A percentile compares a stretch with the other conserved stretches of the same genome.
These are phyloP conservation scores for Lavandula angustifolia DNA, from an alignment of 257 asterid genomes.

Conservation along the genomic window DNA sequence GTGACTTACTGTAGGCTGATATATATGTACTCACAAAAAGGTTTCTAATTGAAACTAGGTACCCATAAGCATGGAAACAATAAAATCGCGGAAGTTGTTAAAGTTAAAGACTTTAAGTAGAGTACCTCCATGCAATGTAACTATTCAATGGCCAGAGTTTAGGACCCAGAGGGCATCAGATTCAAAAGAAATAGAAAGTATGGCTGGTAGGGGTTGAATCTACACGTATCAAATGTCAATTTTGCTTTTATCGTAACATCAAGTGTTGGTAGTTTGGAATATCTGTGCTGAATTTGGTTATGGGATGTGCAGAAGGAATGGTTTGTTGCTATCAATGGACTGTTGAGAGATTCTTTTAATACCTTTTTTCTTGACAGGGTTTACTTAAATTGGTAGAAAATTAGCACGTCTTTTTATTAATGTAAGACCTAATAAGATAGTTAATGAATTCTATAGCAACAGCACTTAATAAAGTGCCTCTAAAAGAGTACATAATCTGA, in stretches of 20 bases:
- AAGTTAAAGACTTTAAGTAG: background rate
- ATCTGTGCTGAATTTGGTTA: conserved; percentile 3
- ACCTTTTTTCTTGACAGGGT: background rate
- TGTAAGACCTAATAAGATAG: conserved; percentile 20
- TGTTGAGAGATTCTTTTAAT: background rate
- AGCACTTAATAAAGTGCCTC: background rate
- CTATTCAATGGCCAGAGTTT: background rate
- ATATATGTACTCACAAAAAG: background rate
- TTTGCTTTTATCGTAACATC: background rate
- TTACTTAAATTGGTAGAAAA: background rate
- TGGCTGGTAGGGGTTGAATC: background rate
- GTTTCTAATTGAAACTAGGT: background rate
- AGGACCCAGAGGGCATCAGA: background rate
- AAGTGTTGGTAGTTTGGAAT: background rate
- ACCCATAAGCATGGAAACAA: background rate
- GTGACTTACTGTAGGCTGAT: background rate
- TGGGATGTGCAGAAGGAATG: background rate
- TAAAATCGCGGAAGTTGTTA: background rate
- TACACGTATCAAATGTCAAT: background rate
- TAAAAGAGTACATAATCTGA: background rate
- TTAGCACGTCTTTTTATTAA: background rate
- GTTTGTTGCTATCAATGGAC: background rate
- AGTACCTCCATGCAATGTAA: conserved; percentile 5
- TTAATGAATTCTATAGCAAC: background rate
- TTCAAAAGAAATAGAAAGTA: background rate